Evolutionary conservation across 495 filamentous ascomycete species (phyloP).

Genomic region (Neurospora terricola): DNA sequence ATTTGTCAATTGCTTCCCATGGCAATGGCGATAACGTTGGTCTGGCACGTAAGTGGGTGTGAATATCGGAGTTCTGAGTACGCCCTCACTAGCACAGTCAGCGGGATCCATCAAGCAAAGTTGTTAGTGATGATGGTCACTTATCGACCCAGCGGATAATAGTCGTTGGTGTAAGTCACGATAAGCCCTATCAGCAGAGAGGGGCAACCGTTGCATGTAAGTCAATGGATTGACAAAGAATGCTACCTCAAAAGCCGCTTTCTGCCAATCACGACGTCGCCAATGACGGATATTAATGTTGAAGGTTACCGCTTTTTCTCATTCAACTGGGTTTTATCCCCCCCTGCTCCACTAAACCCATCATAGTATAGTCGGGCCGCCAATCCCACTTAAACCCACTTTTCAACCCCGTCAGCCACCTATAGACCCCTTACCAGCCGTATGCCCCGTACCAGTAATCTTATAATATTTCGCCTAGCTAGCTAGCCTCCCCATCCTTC

Average conservation of each 20-base stretch:
- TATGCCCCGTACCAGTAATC: too few species aligned
- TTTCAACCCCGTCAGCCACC: too few species aligned
- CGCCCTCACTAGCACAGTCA: not conserved
- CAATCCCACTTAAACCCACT: too few species aligned
- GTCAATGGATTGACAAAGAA: not conserved
- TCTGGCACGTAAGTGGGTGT: not conserved
- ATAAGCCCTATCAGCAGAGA: not conserved
- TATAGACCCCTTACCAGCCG: too few species aligned
- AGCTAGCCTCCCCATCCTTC: too few species aligned
- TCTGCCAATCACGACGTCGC: not conserved
- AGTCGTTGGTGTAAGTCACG: not conserved
- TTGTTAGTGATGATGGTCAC: not conserved
- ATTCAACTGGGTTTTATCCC: too few species aligned
- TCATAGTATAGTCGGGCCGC: too few species aligned
- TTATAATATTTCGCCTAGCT: too few species aligned
- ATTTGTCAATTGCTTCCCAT: not conserved
- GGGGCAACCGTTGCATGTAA: not conserved
- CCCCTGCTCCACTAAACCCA: too few species aligned
- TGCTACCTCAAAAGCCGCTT: not conserved
- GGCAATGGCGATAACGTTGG: not conserved
- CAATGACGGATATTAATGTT: not conserved
- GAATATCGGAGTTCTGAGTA: not conserved
- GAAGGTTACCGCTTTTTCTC: not conserved
- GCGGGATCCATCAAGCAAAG: rapidly evolving
- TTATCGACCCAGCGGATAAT: not conserved